A percentile compares a stretch with the other conserved stretches of the same genome.
Conservation (phyloP, 2,329 filamentous ascomycete genomes). For the Dactylonectria estremocensis region DNA sequence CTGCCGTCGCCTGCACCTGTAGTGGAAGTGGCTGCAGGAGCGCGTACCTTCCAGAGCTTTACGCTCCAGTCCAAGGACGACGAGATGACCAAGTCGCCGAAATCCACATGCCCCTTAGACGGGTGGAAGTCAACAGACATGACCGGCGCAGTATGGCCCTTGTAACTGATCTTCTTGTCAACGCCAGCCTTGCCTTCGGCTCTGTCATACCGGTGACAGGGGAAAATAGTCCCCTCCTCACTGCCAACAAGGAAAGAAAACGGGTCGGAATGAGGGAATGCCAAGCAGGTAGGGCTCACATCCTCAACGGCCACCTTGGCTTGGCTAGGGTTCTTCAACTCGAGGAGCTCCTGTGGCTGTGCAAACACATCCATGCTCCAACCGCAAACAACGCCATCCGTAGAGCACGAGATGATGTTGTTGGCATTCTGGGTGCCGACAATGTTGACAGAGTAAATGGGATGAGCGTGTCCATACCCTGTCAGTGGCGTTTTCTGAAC, state of each 20-base stretch:
- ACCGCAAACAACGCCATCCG: slow-evolving; percentile 95
- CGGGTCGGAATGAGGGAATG: slow-evolving; percentile 94
- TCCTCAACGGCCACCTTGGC: slow-evolving; percentile 87
- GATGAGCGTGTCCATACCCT: slow-evolving; percentile 95
- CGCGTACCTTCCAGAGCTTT: slow-evolving; percentile 95
- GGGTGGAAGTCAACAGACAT: slow-evolving; percentile 98
- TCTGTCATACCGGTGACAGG: slow-evolving; percentile 96
- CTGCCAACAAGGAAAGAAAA: slow-evolving; percentile 98
- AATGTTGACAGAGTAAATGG: slow-evolving; percentile 94
- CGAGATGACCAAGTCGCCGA: slow-evolving; percentile 94
- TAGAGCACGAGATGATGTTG: slow-evolving; percentile 97
- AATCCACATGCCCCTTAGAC: slow-evolving; percentile 90
- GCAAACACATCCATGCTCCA: slow-evolving; percentile 99
- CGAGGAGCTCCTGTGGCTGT: slow-evolving; percentile 94
- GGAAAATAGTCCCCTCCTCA: slow-evolving; percentile 96
- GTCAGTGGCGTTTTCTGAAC: slow-evolving; percentile 97
- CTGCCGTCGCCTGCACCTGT: slow-evolving; percentile 65
- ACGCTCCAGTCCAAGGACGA: slow-evolving; percentile 97
- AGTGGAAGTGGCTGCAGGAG: slow-evolving; percentile 80
- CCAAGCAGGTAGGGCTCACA: slow-evolving; percentile 92
- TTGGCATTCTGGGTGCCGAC: slow-evolving; percentile 99
- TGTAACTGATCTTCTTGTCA: slow-evolving; percentile 89
- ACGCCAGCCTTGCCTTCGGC: slow-evolving; percentile 97
- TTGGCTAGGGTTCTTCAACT: slow-evolving; percentile 87
- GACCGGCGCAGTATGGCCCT: slow-evolving; percentile 92